Percentiles rank a stretch among this genome's conserved stretches.
These are phyloP conservation scores for Calonectria montana DNA, from an alignment of 2,329 filamentous ascomycete genomes.

Conservation along the genomic window DNA sequence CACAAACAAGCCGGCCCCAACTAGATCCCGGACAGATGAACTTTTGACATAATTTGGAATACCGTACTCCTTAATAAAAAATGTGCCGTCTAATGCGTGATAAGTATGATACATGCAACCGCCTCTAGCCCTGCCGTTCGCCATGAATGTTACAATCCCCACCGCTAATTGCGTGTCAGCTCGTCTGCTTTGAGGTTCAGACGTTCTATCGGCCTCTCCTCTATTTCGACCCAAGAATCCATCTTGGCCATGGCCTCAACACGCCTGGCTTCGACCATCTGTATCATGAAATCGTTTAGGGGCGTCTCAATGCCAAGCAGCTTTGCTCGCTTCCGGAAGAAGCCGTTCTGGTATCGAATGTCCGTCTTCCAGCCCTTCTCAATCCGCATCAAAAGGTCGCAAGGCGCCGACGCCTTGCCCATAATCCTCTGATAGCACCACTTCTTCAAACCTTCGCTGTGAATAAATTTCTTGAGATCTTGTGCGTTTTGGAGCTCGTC, in stretches of 20 bases:
- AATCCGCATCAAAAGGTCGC: constrained; percentile 76
- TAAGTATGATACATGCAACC: background rate
- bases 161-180: background rate
- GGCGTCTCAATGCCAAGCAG: constrained; percentile 78
- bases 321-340: constrained; percentile 79
- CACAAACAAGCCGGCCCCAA: background rate
- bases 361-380: constrained; percentile 74
- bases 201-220: constrained; percentile 46
- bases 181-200: background rate
- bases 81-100: background rate
- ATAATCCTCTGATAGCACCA: constrained; percentile 59
- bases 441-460: constrained; percentile 69
- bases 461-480: constrained; percentile 66
- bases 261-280: constrained; percentile 79
- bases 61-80: background rate
- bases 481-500: constrained; percentile 77
- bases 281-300: constrained; percentile 78
- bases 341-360: constrained; percentile 89
- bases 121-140: background rate
- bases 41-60: background rate
- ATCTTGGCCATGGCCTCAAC: constrained; percentile 47
- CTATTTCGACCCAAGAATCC: constrained; percentile 47
- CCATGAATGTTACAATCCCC: background rate
- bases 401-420: constrained; percentile 61
- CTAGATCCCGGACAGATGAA: background rate